Evolutionary conservation across 1,284 basidiomycete genomes (phyloP).

Genomic region (Fomes fomentarius): DNA sequence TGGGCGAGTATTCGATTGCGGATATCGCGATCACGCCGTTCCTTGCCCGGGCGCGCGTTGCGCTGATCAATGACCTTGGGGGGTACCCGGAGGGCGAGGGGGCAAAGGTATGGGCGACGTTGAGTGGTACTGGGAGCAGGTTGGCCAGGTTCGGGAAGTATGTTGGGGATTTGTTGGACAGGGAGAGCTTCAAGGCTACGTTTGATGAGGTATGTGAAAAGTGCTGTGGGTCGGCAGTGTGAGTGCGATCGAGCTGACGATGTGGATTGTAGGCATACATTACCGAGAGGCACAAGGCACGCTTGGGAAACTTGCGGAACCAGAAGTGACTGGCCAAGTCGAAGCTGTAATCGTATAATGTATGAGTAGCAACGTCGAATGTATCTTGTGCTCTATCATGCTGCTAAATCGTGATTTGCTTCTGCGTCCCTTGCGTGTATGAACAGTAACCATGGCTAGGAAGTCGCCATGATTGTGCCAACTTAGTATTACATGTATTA

Average conservation of each 20-base stretch:
- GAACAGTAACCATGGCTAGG: too few species aligned
- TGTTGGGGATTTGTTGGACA: slow-evolving; percentile 27
- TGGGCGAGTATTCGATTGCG: slow-evolving; percentile 8
- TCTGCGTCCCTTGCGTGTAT: too few species aligned
- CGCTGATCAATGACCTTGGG: slow-evolving; percentile 2
- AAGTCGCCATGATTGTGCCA: neutral
- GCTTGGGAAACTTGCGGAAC: slow-evolving; percentile 4
- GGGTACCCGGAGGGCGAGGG: slow-evolving; percentile 7
- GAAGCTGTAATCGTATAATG: too few species aligned
- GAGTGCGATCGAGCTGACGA: neutral
- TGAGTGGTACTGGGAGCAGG: slow-evolving; percentile 14
- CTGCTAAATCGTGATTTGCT: too few species aligned
- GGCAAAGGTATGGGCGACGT: neutral
- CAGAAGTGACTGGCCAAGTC: neutral
- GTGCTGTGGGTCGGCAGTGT: too few species aligned
- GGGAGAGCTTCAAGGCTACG: slow-evolving; percentile 33
- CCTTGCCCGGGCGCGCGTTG: slow-evolving; percentile 2
- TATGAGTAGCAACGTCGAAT: slow-evolving; percentile 32
- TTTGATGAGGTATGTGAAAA: slow-evolving; percentile 32
- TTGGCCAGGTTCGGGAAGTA: slow-evolving; percentile 34
- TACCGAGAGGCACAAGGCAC: slow-evolving; percentile 8
- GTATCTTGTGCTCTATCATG: too few species aligned
- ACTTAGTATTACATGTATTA: slow-evolving; percentile 10
- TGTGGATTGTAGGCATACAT: slow-evolving; percentile 5
- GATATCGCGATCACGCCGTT: slow-evolving; percentile 6